A percentile compares a stretch with the other conserved stretches of the same genome.
Evolutionary conservation across 768 basidiomycete species (phyloP).

Genomic region (Cyclocybe aegerita): DNA sequence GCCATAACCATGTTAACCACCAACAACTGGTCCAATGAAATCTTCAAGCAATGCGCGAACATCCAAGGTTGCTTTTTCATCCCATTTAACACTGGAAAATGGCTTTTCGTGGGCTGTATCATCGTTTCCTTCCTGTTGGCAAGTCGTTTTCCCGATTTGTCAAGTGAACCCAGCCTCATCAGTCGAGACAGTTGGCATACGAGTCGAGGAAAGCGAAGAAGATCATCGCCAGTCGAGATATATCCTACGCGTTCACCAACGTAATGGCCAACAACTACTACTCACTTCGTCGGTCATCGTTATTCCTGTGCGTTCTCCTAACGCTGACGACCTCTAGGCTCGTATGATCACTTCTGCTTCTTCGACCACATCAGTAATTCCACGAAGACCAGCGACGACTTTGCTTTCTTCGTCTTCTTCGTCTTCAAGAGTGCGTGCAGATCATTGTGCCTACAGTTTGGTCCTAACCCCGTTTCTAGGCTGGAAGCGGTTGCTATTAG

Average conservation of each 20-base stretch:
- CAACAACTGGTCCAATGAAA: slow-evolving; percentile 86
- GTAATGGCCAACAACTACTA: slow-evolving; percentile 97
- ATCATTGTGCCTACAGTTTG: background rate
- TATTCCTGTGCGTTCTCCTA: slow-evolving; percentile 7
- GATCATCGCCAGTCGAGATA: slow-evolving; percentile 94
- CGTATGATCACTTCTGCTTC: slow-evolving; percentile 97
- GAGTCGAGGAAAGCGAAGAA: slow-evolving; percentile 90
- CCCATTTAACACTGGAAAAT: slow-evolving; percentile 87
- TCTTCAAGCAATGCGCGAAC: slow-evolving; percentile 71
- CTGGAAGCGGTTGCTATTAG: slow-evolving; percentile 56
- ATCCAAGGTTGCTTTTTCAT: slow-evolving; percentile 77
- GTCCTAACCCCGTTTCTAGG: slow-evolving; percentile 20
- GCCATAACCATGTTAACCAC: slow-evolving; percentile 96
- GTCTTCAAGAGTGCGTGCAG: slow-evolving; percentile 87
- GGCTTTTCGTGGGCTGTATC: slow-evolving; percentile 98
- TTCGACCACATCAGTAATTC: slow-evolving; percentile 96
- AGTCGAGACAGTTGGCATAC: slow-evolving; percentile 64
- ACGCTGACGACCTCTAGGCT: slow-evolving; percentile 48
- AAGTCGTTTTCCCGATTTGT: slow-evolving; percentile 24
- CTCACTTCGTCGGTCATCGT: slow-evolving; percentile 71
- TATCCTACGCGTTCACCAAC: slow-evolving; percentile 97
- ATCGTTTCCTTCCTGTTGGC: slow-evolving; percentile 96
- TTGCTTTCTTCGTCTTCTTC: slow-evolving; percentile 99
- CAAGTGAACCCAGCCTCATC: background rate
- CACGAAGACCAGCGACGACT: slow-evolving; percentile 94